Evolutionary conservation across 306 rosid species (phyloP), one percentile per base, ranked within the genome.

Genomic region (Fagus sylvatica): DNA sequence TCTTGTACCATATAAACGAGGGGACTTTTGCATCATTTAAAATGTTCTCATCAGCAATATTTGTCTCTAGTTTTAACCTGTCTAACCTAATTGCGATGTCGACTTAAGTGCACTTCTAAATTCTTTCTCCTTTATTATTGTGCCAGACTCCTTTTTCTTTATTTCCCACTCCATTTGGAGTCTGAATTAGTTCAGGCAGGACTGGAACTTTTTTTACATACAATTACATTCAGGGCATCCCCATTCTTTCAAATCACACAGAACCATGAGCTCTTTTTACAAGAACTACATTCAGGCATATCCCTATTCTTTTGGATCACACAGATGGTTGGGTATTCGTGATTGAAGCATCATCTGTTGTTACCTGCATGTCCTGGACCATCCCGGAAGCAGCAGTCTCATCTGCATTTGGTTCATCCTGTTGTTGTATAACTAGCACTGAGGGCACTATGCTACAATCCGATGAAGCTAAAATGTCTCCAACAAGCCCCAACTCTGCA

Each of bases 401-500:
- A 6, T 33, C 57, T 65, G 83, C 69, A 37, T 78, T 51, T 32
- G 4, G 73, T 32, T 49, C 34, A 43, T 71, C n/a, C 9, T 19
- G 73, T 49, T 76, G 74, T n/a, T 79, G 80, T 51, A 79, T 51
- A 2, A 85, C 65, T 0, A 85, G 72, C 76, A 79, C 77, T 5
- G 86, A 82, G 40, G 80, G 79, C 10, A 40, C 13, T 13, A 85
- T 73, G 69, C 82, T 59, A 17, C n/a, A 36, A 7, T 36, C 79
- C 5, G 77, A 53, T 30, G 70, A 85, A 28, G 80, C 43, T 15
- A 82, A 41, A 32, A 85, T 78, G 54, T 80, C 77, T 64, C 86
- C 86, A 12, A 79, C 53, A 33, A 65, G 75, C 19, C 84, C 89
- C 71, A 82, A 40, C 60, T 82, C 88, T 3, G 46, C 77, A 65